These are phyloP conservation scores for Penicillium tannophilum DNA, from an alignment of 495 filamentous ascomycete genomes.

Conservation along the genomic window DNA sequence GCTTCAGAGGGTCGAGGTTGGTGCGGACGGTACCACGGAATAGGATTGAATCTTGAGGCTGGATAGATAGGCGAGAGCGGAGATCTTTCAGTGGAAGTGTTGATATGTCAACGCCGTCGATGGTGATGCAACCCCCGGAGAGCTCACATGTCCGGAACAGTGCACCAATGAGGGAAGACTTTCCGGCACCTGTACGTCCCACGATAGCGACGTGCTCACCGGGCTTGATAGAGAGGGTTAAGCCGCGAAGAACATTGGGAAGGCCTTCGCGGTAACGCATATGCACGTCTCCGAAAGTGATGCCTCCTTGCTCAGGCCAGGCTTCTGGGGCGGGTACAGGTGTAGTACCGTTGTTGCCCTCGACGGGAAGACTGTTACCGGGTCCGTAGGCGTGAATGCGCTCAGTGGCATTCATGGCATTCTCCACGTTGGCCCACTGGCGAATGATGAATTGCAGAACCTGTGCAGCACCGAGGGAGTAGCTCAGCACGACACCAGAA, in stretches of 20 bases:
- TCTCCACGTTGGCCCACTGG: conserved; percentile 23
- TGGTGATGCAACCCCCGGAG: conserved; percentile 15
- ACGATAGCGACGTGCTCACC: conserved; percentile 11
- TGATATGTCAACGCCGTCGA: conserved; percentile 12
- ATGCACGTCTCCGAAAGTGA: conserved; percentile 2
- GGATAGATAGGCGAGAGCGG: conserved; percentile 26
- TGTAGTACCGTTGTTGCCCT: neutral
- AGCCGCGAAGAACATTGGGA: neutral
- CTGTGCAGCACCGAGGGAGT: conserved; percentile 19
- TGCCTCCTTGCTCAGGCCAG: conserved; percentile 9
- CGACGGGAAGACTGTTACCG: conserved; percentile 1
- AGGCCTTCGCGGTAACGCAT: conserved; percentile 3
- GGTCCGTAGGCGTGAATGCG: conserved; percentile 16
- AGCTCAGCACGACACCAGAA: conserved; percentile 23
- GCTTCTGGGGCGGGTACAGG: neutral
- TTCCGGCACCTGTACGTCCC: conserved; percentile 41
- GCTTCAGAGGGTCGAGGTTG: conserved; percentile 33
- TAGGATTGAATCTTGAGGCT: conserved; percentile 41
- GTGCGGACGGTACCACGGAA: conserved; percentile 31
- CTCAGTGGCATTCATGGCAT: conserved; percentile 20
- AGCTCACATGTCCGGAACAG: conserved; percentile 36
- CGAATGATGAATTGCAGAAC: conserved; percentile 6
- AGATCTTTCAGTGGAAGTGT: conserved; percentile 15
- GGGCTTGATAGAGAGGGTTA: conserved; percentile 1
- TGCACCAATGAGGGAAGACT: conserved; percentile 26